Percentiles rank a stretch among this genome's conserved stretches.
Conservation (phyloP, 768 basidiomycete genomes). For the Leccinum aurantiacum region DNA sequence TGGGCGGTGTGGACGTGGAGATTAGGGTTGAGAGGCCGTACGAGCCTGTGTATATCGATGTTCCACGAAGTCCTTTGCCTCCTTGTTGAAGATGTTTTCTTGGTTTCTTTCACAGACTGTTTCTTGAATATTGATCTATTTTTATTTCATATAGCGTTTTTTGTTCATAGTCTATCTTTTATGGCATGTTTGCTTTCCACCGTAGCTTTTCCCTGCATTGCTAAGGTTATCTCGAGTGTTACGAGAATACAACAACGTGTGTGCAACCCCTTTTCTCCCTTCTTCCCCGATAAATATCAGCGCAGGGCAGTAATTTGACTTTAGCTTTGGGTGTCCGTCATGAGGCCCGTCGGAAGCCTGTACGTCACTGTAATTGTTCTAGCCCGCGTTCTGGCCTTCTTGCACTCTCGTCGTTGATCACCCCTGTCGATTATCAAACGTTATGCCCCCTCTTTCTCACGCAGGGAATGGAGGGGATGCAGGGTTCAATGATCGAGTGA, state of each 20-base stretch:
- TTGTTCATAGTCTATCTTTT: neutral
- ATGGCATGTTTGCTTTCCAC: neutral
- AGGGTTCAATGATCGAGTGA: neutral
- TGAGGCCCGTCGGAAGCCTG: too few species aligned
- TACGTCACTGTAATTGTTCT: neutral
- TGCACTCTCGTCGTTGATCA: neutral
- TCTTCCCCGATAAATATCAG: neutral
- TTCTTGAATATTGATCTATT: neutral
- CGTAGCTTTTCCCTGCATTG: neutral
- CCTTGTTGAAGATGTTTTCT: neutral
- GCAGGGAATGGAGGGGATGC: neutral
- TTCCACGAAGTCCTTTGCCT: constrained; percentile 3
- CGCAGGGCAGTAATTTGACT: neutral
- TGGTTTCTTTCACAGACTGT: neutral
- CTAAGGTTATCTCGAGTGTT: neutral
- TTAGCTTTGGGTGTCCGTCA: neutral
- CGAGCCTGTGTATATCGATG: constrained; percentile 23
- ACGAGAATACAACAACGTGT: neutral
- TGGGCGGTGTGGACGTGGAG: constrained; percentile 22
- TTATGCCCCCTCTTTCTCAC: neutral
- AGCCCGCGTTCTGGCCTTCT: neutral
- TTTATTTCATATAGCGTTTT: neutral
- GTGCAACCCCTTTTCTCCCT: neutral
- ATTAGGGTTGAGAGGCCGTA: constrained; percentile 28
- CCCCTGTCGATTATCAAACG: neutral